A percentile compares a stretch with the other conserved stretches of the same genome.
phyloP scores from a whole-genome alignment of 805 yeast genomes.

The Candida argentea region DNA sequence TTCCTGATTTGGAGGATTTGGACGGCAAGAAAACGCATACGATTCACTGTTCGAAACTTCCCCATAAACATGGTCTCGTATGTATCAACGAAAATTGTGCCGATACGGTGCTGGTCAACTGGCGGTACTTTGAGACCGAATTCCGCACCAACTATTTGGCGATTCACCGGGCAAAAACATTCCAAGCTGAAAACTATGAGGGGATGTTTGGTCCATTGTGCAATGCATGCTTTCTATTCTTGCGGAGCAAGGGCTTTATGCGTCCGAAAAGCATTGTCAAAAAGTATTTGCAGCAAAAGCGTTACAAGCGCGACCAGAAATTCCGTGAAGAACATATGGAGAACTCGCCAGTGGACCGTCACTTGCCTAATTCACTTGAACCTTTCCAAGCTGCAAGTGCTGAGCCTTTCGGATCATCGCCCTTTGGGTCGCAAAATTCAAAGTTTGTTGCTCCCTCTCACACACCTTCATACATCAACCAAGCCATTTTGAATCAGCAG shows the following conservation, averaged over 20 bases:
- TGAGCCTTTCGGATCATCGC: conserved; percentile 18
- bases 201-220: conserved; percentile 40
- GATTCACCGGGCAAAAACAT: conserved; percentile 25
- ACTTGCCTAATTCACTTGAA: conserved; percentile 6
- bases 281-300: conserved; percentile 34
- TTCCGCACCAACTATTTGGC: conserved; percentile 28
- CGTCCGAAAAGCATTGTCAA: conserved; percentile 37
- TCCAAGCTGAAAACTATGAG: conserved; percentile 30
- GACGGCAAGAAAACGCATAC: conserved; percentile 35
- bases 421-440: conserved; percentile 12
- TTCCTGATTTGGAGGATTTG: conserved; percentile 34
- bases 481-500: conserved; percentile 20
- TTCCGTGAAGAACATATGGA: conserved; percentile 14
- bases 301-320: conserved; percentile 27
- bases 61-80: conserved; percentile 27
- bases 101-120: conserved; percentile 27
- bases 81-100: conserved; percentile 34
- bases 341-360: conserved; percentile 3
- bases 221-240: conserved; percentile 35
- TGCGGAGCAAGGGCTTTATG: conserved; percentile 66
- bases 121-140: conserved; percentile 35
- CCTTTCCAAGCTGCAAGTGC: conserved; percentile 9
- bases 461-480: conserved; percentile 28
- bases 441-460: conserved; percentile 31
- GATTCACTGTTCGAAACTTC: conserved; percentile 27